Evolutionary conservation across 2,329 filamentous ascomycete genomes (phyloP).

Genomic region (Cordyceps cicadae): DNA sequence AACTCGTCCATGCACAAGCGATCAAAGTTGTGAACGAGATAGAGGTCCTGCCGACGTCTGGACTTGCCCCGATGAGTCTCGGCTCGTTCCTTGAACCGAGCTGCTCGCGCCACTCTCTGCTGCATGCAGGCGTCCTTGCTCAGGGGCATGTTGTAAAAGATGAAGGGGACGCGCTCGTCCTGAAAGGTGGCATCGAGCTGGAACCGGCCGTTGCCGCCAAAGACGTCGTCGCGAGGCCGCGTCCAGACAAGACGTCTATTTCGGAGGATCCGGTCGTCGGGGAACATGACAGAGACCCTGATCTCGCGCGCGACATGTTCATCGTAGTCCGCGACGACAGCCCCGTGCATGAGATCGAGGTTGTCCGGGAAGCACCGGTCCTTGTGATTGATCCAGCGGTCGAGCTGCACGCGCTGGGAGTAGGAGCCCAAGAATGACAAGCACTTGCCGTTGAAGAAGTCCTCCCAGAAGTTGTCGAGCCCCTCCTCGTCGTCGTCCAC

Average conservation of each 20-base stretch:
- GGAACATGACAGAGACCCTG: background rate
- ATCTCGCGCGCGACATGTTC: background rate
- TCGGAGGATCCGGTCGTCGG: background rate
- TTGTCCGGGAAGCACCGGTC: background rate
- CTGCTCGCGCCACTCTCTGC: background rate
- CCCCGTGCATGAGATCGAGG: background rate
- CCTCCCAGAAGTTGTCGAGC: background rate
- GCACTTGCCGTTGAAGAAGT: background rate
- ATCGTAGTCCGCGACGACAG: too few relatives aligned
- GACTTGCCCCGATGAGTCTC: too few relatives aligned
- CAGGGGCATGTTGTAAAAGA: background rate
- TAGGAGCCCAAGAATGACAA: background rate
- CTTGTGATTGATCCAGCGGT: background rate
- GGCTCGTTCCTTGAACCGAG: too few relatives aligned
- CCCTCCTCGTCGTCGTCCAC: too few relatives aligned
- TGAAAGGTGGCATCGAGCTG: background rate
- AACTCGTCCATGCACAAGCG: background rate
- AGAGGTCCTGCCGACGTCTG: background rate
- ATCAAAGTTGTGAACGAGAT: background rate
- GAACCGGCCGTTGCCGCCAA: background rate
- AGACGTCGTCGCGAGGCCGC: background rate
- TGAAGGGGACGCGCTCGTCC: background rate
- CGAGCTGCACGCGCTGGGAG: background rate
- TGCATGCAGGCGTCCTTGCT: background rate
- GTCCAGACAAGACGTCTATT: background rate